A percentile compares a stretch with the other conserved stretches of the same genome.
Conservation (phyloP, 2,329 filamentous ascomycete species). For the Coniochaeta hoffmannii region DNA sequence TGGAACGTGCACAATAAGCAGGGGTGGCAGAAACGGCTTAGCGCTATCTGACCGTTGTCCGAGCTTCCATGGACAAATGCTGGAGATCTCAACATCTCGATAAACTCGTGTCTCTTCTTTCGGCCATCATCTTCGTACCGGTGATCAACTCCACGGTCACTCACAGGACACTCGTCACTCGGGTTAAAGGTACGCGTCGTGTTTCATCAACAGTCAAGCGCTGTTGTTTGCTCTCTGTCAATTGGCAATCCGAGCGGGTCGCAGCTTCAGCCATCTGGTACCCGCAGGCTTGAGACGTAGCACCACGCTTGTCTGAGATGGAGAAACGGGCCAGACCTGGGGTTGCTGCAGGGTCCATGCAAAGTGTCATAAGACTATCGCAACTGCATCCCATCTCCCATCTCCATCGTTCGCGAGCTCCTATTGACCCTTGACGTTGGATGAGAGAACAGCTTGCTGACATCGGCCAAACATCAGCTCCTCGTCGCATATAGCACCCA, state of each 20-base stretch:
- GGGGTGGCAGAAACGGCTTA: background rate
- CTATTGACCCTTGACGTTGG: background rate
- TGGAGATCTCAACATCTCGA: background rate
- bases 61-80: background rate
- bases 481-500: background rate
- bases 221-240: background rate
- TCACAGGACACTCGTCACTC: background rate
- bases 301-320: background rate
- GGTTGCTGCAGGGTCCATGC: background rate
- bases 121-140: background rate
- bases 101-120: background rate
- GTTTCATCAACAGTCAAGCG: background rate
- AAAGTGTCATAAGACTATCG: background rate
- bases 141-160: background rate
- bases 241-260: background rate
- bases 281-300: background rate
- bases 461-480: background rate
- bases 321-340: background rate
- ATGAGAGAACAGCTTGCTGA: background rate
- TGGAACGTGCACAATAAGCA: background rate
- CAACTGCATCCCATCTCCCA: background rate
- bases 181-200: background rate
- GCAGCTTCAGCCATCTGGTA: background rate
- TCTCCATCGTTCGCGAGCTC: background rate
- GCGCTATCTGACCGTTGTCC: background rate